These are phyloP conservation scores for Quercus agrifolia DNA, from an alignment of 306 rosid genomes.

Conservation along the genomic window DNA sequence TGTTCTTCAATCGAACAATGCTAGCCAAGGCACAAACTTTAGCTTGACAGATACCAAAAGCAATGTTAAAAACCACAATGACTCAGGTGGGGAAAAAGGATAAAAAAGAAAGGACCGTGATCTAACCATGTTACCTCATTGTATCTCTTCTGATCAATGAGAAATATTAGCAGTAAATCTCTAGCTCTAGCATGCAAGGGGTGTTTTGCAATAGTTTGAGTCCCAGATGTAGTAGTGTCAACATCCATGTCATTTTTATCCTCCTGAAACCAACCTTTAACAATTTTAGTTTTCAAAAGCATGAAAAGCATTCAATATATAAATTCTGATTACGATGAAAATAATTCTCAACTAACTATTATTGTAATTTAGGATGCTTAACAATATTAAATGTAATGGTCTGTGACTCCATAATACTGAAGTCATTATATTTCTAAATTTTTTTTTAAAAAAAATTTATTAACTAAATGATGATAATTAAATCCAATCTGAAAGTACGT, in stretches of 20 bases:
- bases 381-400: too few species aligned
- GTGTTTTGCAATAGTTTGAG: slow-evolving; percentile 64
- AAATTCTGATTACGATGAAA: background rate
- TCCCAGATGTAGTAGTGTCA: slow-evolving; percentile 66
- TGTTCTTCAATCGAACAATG: slow-evolving; percentile 72
- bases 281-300: slow-evolving; percentile 1
- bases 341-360: background rate
- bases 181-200: slow-evolving; percentile 67
- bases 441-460: too few species aligned
- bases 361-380: background rate
- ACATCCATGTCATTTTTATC: slow-evolving; percentile 89
- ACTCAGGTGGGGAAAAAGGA: background rate
- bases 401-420: too few species aligned
- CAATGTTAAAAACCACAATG: background rate
- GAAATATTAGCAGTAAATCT: slow-evolving; percentile 74
- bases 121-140: slow-evolving; percentile 48
- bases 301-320: background rate
- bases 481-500: too few species aligned
- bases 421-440: too few species aligned
- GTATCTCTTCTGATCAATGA: slow-evolving; percentile 88
- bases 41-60: slow-evolving; percentile 40
- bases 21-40: slow-evolving; percentile 84
- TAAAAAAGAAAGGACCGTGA: background rate
- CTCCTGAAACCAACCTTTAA: slow-evolving; percentile 36
- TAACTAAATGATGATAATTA: too few species aligned